A percentile compares a stretch with the other conserved stretches of the same genome.
These are phyloP conservation scores for Prorocentrum cordatum DNA, from an alignment of 169 alveolate genomes.

Conservation along the genomic window DNA sequence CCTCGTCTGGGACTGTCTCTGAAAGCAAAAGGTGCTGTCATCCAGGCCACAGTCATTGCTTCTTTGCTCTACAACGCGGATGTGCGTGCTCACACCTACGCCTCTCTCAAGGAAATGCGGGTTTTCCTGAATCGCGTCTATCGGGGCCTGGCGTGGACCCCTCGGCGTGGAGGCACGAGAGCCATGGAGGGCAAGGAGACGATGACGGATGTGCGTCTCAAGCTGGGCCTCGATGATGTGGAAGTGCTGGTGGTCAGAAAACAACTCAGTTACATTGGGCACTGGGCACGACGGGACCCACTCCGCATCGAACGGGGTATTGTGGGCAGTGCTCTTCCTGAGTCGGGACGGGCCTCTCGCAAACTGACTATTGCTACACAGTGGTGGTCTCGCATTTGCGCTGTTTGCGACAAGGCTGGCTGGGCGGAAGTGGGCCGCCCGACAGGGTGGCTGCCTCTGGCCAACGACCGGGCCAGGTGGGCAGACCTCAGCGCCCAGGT, in stretches of 20 bases:
- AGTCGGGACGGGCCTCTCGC: background rate
- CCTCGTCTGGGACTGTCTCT: background rate
- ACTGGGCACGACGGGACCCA: background rate
- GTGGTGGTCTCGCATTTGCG: background rate
- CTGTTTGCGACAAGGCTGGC: background rate
- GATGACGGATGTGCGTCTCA: background rate
- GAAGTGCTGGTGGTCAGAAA: background rate
- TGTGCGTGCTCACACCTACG: background rate
- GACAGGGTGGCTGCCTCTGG: background rate
- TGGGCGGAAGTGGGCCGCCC: background rate
- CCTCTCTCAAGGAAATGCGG: background rate
- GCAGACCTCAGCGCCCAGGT: background rate
- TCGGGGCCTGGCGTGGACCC: background rate
- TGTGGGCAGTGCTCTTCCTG: background rate
- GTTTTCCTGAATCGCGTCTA: background rate
- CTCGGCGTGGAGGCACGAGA: background rate
- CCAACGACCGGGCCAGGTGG: background rate
- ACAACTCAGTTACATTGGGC: background rate
- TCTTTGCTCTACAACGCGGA: background rate
- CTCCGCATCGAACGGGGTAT: background rate
- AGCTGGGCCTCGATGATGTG: background rate
- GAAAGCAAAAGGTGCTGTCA: background rate
- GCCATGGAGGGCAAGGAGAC: background rate
- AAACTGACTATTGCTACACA: background rate
- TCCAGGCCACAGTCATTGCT: background rate